A percentile compares a stretch with the other conserved stretches of the same genome.
Conservation (phyloP, 2,329 filamentous ascomycete species). For the Arthrobotrys sinensis region DNA sequence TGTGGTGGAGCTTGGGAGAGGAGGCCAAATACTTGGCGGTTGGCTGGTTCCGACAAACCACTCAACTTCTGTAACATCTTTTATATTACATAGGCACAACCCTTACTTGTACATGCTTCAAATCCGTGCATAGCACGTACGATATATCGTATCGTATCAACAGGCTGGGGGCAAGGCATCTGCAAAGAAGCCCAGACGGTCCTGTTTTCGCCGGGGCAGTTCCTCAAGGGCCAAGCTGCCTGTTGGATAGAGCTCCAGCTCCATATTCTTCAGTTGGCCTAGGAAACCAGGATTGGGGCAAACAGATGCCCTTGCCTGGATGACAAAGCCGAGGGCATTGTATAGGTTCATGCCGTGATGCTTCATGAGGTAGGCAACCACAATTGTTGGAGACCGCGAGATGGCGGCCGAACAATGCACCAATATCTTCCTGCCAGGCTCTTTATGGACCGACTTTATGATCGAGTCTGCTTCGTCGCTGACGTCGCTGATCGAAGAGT, state of each 20-base stretch:
- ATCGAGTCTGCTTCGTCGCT: conserved; percentile 20
- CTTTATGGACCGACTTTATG: conserved; percentile 3
- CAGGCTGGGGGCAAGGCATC: neutral
- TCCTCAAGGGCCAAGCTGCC: conserved; percentile 12
- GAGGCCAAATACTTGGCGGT: conserved; percentile 28
- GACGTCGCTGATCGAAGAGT: conserved; percentile 1
- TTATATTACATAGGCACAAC: neutral
- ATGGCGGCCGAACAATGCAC: conserved; percentile 37
- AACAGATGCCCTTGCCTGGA: conserved; percentile 19
- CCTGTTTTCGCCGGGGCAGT: conserved; percentile 34
- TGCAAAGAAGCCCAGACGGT: conserved; percentile 25
- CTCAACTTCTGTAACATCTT: conserved; percentile 16
- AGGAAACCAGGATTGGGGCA: conserved; percentile 34
- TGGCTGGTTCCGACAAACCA: conserved; percentile 12
- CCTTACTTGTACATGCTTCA: neutral
- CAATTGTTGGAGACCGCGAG: conserved; percentile 30
- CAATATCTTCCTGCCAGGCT: neutral
- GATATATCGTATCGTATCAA: neutral
- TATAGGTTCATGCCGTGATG: conserved; percentile 12
- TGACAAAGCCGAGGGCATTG: conserved; percentile 26
- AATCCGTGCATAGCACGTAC: neutral
- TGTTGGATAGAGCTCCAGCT: conserved; percentile 19
- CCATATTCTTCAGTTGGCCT: conserved; percentile 14
- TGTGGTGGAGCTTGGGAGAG: conserved; percentile 27
- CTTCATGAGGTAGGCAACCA: conserved; percentile 36